These are phyloP conservation scores for Rhodamnia argentea DNA, from an alignment of 345 rosid genomes.

Conservation along the genomic window DNA sequence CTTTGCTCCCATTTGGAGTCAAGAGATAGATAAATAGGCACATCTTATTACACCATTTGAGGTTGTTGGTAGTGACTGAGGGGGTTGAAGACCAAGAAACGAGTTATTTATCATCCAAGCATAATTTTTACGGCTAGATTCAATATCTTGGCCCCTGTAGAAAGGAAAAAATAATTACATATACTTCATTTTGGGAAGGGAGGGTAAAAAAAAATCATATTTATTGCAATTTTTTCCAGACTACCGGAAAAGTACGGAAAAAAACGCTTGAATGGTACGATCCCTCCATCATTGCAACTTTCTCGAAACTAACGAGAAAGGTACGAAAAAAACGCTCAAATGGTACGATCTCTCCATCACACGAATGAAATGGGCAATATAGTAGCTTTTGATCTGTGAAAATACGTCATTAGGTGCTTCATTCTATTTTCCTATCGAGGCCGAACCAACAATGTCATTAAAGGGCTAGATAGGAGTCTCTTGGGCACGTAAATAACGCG, in stretches of 20 bases:
- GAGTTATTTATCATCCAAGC: background rate
- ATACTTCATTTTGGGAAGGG: background rate
- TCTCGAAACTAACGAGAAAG: background rate
- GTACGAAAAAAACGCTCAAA: background rate
- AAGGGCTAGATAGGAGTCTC: background rate
- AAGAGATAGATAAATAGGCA: background rate
- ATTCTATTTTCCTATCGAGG: background rate
- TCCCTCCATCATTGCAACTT: background rate
- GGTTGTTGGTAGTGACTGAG: accelerated
- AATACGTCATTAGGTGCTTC: background rate
- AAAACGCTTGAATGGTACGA: background rate
- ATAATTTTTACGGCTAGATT: background rate
- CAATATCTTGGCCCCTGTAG: background rate
- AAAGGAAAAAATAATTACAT: background rate
- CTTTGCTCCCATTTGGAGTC: background rate
- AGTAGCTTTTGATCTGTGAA: background rate
- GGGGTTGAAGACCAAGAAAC: background rate
- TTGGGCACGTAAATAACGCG: background rate
- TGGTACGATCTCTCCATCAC: background rate
- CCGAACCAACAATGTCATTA: background rate
- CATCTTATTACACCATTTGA: background rate
- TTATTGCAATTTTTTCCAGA: background rate
- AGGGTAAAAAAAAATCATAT: accelerated
- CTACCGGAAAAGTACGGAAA: background rate
- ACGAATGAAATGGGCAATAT: background rate